These are phyloP conservation scores for Oryza punctata DNA, from an alignment of 176 grass and related monocot genomes.

Conservation along the genomic window DNA sequence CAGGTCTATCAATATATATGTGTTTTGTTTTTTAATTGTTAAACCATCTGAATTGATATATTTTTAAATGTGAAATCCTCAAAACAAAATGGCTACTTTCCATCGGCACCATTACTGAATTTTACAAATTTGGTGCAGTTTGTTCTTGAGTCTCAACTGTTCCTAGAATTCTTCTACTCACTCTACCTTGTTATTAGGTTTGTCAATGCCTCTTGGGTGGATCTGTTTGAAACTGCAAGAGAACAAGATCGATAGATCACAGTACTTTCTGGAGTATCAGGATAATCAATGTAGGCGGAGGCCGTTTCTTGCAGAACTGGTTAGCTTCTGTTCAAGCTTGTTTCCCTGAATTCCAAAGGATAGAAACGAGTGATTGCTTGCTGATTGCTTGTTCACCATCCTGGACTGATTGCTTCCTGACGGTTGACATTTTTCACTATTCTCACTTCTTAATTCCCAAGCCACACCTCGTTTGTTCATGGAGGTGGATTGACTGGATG, in stretches of 20 bases:
- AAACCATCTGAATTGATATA: neutral
- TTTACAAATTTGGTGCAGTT: neutral
- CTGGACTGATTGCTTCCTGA: neutral
- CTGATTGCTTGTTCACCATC: too few relatives aligned
- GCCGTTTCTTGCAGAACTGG: neutral
- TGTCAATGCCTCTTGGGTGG: neutral
- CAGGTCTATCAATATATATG: neutral
- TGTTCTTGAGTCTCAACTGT: neutral
- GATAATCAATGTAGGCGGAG: neutral
- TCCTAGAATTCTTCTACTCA: neutral
- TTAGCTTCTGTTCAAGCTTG: neutral
- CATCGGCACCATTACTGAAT: neutral
- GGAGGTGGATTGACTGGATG: neutral
- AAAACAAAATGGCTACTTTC: neutral
- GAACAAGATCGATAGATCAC: neutral
- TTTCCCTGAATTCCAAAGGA: neutral
- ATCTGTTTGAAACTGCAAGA: neutral
- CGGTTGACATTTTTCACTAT: neutral
- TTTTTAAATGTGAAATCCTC: neutral
- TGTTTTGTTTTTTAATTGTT: neutral
- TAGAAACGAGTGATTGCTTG: neutral
- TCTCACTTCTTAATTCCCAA: neutral
- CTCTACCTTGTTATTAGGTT: slow-evolving; percentile 8
- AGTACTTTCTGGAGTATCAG: neutral
- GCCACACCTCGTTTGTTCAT: neutral